These are phyloP conservation scores for Graphiopsis chlorocephala DNA, from an alignment of 2,329 filamentous ascomycete genomes.

Conservation along the genomic window DNA sequence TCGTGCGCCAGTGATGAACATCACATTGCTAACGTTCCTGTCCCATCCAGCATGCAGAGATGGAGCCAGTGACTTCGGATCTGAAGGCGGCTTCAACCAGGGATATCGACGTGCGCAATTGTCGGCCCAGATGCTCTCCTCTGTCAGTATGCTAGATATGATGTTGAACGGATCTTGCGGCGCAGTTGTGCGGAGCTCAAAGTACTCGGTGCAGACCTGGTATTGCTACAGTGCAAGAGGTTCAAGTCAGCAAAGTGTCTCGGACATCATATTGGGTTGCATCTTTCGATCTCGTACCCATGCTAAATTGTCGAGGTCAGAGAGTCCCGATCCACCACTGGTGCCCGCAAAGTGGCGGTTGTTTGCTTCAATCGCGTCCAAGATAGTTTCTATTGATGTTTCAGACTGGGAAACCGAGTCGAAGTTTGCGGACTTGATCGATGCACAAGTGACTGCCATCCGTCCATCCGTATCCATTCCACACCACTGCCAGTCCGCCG, in stretches of 20 bases:
- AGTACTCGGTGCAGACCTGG: conserved; percentile 24
- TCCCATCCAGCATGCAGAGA: conserved; percentile 24
- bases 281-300: too few relatives aligned
- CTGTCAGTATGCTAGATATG: conserved; percentile 17
- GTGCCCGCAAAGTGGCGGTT: conserved; percentile 19
- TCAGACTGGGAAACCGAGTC: neutral
- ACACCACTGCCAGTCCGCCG: conserved; percentile 20
- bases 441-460: neutral
- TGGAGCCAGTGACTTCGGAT: conserved; percentile 15
- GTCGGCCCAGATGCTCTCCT: conserved; percentile 16
- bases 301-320: conserved; percentile 14
- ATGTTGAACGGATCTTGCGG: conserved; percentile 21
- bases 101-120: conserved; percentile 20
- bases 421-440: neutral
- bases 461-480: conserved; percentile 20
- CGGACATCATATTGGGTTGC: too few relatives aligned
- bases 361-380: conserved; percentile 20
- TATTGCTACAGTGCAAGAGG: too few relatives aligned
- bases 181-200: conserved; percentile 23
- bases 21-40: conserved; percentile 22
- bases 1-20: conserved; percentile 22
- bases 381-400: conserved; percentile 12
- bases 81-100: conserved; percentile 14
- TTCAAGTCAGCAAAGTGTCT: too few relatives aligned
- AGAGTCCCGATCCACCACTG: neutral